Percentiles rank a stretch among this genome's conserved stretches.
Conservation (phyloP, 2,329 filamentous ascomycete species). For the Aspergillus sp. region DNA sequence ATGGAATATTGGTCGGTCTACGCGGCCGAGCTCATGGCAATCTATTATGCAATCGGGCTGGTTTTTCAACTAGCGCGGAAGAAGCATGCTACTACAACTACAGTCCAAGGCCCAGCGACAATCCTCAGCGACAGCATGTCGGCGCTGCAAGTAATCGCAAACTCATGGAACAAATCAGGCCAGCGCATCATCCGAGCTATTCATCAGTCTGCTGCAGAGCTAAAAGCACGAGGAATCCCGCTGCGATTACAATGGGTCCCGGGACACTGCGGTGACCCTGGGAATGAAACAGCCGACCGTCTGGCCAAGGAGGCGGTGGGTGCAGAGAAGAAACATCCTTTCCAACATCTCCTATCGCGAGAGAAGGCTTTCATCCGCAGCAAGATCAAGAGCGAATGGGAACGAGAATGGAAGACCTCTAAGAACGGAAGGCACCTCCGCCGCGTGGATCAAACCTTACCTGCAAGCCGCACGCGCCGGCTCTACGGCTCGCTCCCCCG, state of each 20-base stretch:
- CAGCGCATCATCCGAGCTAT: not conserved
- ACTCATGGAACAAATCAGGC: conserved; percentile 16
- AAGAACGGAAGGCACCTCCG: conserved; percentile 11
- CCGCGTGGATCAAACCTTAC: conserved; percentile 9
- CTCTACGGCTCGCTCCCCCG: conserved; percentile 11
- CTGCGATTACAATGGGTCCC: conserved; percentile 15
- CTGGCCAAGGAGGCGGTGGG: conserved; percentile 3
- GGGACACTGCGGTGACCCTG: conserved; percentile 8
- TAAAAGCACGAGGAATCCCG: conserved; percentile 7
- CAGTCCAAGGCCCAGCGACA: conserved; percentile 9
- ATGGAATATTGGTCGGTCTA: conserved; percentile 24
- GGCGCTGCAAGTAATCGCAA: conserved; percentile 19
- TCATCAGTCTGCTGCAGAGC: too few species aligned
- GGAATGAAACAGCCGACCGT: conserved; percentile 3
- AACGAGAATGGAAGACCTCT: conserved; percentile 11
- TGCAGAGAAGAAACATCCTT: conserved; percentile 6
- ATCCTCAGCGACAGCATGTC: conserved; percentile 21
- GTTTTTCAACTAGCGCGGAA: conserved; percentile 10
- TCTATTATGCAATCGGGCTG: conserved; percentile 18
- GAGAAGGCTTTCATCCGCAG: conserved; percentile 9
- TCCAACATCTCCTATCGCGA: conserved; percentile 10
- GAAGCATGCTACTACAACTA: not conserved
- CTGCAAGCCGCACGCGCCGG: conserved; percentile 4
- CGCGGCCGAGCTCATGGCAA: conserved; percentile 21
- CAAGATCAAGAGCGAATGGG: conserved; percentile 10